Conservation (phyloP, 2,329 filamentous ascomycete genomes). For the Pseudocercospora musae region DNA sequence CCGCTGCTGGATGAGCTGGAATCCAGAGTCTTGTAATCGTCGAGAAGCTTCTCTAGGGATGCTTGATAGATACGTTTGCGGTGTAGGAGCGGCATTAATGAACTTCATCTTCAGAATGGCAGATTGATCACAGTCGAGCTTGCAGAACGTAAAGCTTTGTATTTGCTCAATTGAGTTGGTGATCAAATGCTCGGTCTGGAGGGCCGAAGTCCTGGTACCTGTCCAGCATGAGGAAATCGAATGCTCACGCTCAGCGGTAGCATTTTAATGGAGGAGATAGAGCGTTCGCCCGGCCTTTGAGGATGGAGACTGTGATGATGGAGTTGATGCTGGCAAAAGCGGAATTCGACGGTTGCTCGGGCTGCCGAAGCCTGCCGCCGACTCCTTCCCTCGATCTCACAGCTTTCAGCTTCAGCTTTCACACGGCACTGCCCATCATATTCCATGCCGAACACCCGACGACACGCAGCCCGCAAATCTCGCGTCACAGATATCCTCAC, state of each 20-base stretch:
- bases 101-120: too few species aligned
- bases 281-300: not conserved
- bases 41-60: too few species aligned
- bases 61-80: too few species aligned
- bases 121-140: too few species aligned
- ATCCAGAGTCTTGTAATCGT: too few species aligned
- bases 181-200: not conserved
- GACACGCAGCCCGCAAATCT: not conserved
- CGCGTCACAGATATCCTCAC: not conserved
- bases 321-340: not conserved
- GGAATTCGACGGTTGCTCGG: too few species aligned
- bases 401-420: not conserved
- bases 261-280: not conserved
- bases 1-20: too few species aligned
- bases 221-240: not conserved
- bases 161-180: too few species aligned
- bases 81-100: too few species aligned
- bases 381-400: not conserved
- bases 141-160: too few species aligned
- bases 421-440: not conserved
- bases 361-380: not conserved
- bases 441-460: not conserved
- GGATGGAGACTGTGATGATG: not conserved
- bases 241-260: not conserved
- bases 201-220: not conserved